phyloP scores from a whole-genome alignment of 179 eudicot species.

The Corrigiola litoralis region DNA sequence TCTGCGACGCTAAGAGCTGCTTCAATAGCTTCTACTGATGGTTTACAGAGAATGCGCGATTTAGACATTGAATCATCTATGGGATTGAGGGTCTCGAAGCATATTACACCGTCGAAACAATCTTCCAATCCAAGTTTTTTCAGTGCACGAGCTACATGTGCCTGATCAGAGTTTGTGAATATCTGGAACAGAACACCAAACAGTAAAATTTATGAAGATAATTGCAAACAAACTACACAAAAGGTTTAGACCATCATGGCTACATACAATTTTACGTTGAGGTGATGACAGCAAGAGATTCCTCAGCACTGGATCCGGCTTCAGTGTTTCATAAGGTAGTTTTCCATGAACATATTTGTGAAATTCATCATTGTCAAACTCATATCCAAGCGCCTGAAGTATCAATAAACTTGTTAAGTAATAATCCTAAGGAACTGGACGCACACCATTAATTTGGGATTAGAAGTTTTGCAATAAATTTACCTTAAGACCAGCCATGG shows the following conservation, averaged over 20 bases:
- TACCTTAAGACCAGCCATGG: constrained; percentile 99
- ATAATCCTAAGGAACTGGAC: no score
- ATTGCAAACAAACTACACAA: neutral
- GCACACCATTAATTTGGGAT: neutral
- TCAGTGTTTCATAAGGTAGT: constrained; percentile 68
- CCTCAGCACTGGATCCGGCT: constrained; percentile 68
- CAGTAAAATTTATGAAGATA: neutral
- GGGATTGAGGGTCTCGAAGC: constrained; percentile 83
- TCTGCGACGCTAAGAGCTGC: constrained; percentile 73
- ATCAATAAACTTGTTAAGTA: no score
- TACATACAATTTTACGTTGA: constrained; percentile 78
- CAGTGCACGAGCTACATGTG: constrained; percentile 56
- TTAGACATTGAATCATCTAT: constrained; percentile 13
- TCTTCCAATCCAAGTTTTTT: constrained; percentile 66
- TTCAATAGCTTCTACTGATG: constrained; percentile 57
- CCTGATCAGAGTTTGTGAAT: constrained; percentile 76
- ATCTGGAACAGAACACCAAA: constrained; percentile 32
- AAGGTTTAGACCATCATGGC: neutral
- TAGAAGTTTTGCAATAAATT: neutral
- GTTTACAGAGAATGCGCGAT: constrained; percentile 60
- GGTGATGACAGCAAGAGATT: constrained; percentile 79
- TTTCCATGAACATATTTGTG: constrained; percentile 75
- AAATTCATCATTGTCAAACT: constrained; percentile 73
- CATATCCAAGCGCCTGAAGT: constrained; percentile 71
- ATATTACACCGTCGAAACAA: constrained; percentile 85